phyloP scores from a whole-genome alignment of 352 stramenopile genomes.

The Globisporangium recalcitrans region DNA sequence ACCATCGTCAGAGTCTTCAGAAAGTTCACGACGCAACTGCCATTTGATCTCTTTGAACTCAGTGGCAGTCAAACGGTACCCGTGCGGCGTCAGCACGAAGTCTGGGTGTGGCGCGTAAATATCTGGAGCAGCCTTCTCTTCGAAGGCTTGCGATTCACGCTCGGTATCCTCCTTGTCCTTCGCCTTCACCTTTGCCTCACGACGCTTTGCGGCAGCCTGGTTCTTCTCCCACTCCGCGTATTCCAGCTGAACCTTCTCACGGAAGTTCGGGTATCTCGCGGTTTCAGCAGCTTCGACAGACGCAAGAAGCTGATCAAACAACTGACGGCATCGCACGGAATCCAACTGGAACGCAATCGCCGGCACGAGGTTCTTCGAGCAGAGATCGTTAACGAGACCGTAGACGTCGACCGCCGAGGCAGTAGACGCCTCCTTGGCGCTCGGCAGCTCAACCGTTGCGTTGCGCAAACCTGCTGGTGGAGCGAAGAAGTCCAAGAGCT shows the following conservation, averaged over 20 bases:
- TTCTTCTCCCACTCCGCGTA: conserved; percentile 83
- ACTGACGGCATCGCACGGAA: conserved; percentile 79
- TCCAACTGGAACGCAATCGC: conserved; percentile 87
- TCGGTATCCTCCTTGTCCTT: conserved; percentile 89
- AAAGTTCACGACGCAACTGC: conserved; percentile 78
- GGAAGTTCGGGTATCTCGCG: conserved; percentile 80
- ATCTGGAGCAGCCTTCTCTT: conserved; percentile 84
- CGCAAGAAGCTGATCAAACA: conserved; percentile 76
- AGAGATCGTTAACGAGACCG: conserved; percentile 62
- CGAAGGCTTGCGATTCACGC: conserved; percentile 75
- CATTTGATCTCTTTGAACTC: conserved; percentile 89
- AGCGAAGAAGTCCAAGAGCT: conserved; percentile 78
- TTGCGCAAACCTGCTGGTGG: conserved; percentile 56
- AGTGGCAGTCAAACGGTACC: conserved; percentile 91
- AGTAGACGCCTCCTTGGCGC: conserved; percentile 41
- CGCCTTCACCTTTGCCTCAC: conserved; percentile 90
- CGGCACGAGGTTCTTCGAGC: conserved; percentile 55
- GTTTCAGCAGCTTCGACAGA: conserved; percentile 73
- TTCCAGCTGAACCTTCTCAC: conserved; percentile 92
- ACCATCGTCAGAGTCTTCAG: conserved; percentile 76
- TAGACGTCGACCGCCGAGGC: conserved; percentile 68
- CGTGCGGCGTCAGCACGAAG: conserved; percentile 93
- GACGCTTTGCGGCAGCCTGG: conserved; percentile 90
- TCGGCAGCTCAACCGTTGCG: conserved; percentile 48
- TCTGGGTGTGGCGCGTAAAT: conserved; percentile 97